Base-by-base conservation (phyloP, 371 early-diverging fungal species). In the Syncephalastrum racemosum region DNA sequence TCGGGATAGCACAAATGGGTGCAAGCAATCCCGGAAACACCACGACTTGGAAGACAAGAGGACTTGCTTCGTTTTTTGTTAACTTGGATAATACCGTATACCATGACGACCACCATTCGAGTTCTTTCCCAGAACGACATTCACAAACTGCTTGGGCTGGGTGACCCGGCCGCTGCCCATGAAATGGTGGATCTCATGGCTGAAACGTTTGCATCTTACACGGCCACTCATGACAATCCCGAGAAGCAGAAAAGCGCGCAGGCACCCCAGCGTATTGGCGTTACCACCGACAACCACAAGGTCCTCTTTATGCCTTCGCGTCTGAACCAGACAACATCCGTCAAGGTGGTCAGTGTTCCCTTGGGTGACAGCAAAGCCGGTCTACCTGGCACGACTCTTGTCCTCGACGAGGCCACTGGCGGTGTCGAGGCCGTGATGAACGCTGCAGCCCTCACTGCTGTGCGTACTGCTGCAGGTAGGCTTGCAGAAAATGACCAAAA, bases 281-380 rank as follows among this genome's bases (percentile, higher is more conserved):
- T 83, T 13, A 52, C 62, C 4, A 80, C 81, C 0, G 66, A 70
- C 4, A 46, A 48, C n/a, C 81, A 79, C 49, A 59, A 74, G 24
- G 74, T 79, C 0, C 58, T 85, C 23, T 76, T 80, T 63, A 85
- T 85, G 85, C 85, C 85, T 15, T 76, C 83, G 5, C 66, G 85
- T 22, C 70, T 83, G 36, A 63, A 77, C 27, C 56, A 71, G 8
- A 72, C 75, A 4, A 78, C 83, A 0, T 77, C 75, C n/a, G 66
- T 85, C 59, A 85, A 85, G 55, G 67, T 85, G 16, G 85, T 85
- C 22, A 80, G 82, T 46, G 73, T 80, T 0, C 83, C 83, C 15
- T 64, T 68, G 5, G 62, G 67, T 2, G 75, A 79, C 20, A 73
- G 79, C 23, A 67, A 72, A 48, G 58, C 68, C 4, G 85, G 85